These are phyloP conservation scores for Flaveria bidentis DNA, from an alignment of 129 eudicot species.

Conservation along the genomic window DNA sequence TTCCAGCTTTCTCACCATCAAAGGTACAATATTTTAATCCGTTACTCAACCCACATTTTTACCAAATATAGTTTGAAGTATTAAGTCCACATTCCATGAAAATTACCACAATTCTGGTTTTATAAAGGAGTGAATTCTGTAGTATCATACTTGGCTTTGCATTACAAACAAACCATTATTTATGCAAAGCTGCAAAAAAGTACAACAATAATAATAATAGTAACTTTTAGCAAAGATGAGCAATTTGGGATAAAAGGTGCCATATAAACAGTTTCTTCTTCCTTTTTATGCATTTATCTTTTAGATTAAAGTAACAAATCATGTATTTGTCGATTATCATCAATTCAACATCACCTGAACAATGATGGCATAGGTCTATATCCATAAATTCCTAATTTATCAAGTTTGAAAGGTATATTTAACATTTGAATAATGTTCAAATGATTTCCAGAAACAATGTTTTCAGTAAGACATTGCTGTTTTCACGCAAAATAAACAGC, in stretches of 20 bases:
- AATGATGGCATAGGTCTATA: background rate
- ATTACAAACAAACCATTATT: background rate
- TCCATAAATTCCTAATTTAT: background rate
- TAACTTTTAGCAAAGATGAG: background rate
- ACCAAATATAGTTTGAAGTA: background rate
- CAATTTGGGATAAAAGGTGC: background rate
- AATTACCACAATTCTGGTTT: background rate
- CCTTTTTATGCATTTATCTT: background rate
- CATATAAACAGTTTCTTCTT: background rate
- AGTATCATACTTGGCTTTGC: background rate
- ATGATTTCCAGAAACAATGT: background rate
- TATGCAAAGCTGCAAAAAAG: background rate
- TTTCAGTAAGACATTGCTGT: conserved; percentile 12
- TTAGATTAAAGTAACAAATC: background rate
- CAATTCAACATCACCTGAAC: background rate
- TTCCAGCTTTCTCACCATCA: conserved; percentile 56
- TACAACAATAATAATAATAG: background rate
- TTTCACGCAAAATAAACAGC: background rate
- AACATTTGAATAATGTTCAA: background rate
- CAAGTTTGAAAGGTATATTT: conserved; percentile 8
- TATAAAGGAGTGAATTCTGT: too few relatives aligned
- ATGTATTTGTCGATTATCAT: background rate
- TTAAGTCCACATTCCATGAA: background rate
- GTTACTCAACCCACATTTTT: background rate
- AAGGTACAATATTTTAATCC: conserved; percentile 41